Conservation (phyloP, 2,329 filamentous ascomycete genomes). For the Pseudocercospora crystallina region DNA sequence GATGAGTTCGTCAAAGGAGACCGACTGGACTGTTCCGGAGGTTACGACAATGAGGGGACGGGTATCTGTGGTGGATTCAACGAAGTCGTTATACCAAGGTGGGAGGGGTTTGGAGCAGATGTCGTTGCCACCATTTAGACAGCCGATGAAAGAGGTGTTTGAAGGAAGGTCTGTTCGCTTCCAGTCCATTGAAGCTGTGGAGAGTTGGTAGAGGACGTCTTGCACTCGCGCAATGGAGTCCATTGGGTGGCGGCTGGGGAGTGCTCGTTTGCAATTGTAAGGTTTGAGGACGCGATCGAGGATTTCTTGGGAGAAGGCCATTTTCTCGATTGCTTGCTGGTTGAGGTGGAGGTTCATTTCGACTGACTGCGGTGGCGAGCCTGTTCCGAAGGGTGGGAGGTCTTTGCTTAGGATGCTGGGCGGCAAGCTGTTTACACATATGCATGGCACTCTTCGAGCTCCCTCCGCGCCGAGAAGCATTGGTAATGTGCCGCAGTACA, state of each 20-base stretch:
- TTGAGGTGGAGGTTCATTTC: slow-evolving; percentile 34
- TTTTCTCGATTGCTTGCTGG: slow-evolving; percentile 17
- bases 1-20: slow-evolving; percentile 43
- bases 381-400: slow-evolving; percentile 41
- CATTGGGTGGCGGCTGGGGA: slow-evolving; percentile 9
- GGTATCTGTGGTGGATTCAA: slow-evolving; percentile 38
- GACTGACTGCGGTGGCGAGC: slow-evolving; percentile 42
- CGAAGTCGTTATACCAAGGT: slow-evolving; percentile 48
- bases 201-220: slow-evolving; percentile 37
- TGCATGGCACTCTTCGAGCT: slow-evolving; percentile 3
- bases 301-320: slow-evolving; percentile 30
- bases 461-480: too few relatives aligned
- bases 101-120: slow-evolving; percentile 35
- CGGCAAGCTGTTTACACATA: slow-evolving; percentile 27
- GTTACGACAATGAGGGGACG: slow-evolving; percentile 47
- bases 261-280: slow-evolving; percentile 3
- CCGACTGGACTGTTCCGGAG: slow-evolving; percentile 48
- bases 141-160: slow-evolving; percentile 47
- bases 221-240: too few relatives aligned
- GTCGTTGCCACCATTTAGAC: slow-evolving; percentile 12
- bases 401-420: slow-evolving; percentile 40
- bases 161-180: slow-evolving; percentile 38
- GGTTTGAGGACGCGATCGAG: not conserved
- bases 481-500: too few relatives aligned
- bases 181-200: slow-evolving; percentile 39